Evolutionary conservation across 2,329 filamentous ascomycete species (phyloP), one percentile per base, ranked within the genome.

Genomic region (Aspergillus sp.): DNA sequence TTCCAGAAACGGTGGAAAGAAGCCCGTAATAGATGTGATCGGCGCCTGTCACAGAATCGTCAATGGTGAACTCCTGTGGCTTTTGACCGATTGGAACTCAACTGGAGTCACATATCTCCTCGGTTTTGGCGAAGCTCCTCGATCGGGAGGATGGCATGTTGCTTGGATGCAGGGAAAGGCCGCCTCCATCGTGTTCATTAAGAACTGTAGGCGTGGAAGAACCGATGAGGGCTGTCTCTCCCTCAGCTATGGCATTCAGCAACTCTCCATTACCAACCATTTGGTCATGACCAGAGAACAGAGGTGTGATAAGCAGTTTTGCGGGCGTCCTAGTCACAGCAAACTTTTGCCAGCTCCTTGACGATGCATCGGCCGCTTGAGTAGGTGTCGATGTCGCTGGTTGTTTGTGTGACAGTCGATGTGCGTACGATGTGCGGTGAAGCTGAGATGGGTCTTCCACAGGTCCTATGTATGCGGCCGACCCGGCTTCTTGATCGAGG

Each of bases 41-140:
- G 8, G 40, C n/a, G 40, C 40, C 40, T 44, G 40, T 44, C n/a
- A 44, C 40, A 20, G 40, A 20, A 44, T 44, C 40, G 40, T 44
- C n/a, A 44, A 20, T 20, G 17, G n/a, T 20, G 40, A 44, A 44
- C 40, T 44, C n/a, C 40, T 44, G 40, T 44, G 40, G 40, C 40
- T 44, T 44, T 44, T 22, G 22, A 22, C 22, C 22, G 22, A 22
- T 22, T 22, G 22, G 22, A 22, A 22, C 22, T 22, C 22, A 40
- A 24, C 51, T 19, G 8, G 51, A 46, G 51, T 48, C 42, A 47
- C 33, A 46, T 54, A 54, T 24, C 51, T 46, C 51, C 41, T 54
- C 33, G n/a, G 51, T 40, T 22, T 54, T 54, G 30, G 42, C 41
- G 12, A 39, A 47, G 33, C 37, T 47, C n/a, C 44, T 47, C 30